These are phyloP conservation scores for Neostapfia colusana DNA, from an alignment of 176 grass and related monocot genomes.

Conservation along the genomic window DNA sequence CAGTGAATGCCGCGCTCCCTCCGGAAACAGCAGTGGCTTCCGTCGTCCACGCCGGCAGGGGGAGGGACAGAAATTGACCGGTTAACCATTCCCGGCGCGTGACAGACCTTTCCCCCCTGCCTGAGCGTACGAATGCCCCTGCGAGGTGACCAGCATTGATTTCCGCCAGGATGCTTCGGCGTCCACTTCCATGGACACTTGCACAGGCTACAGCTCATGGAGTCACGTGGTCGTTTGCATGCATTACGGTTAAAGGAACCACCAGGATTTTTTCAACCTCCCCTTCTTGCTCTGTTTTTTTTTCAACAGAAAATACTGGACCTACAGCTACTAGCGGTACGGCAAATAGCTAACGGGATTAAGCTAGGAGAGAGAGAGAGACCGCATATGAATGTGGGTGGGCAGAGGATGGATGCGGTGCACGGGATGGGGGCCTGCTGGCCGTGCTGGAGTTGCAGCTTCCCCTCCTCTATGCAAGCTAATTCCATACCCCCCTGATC, in stretches of 20 bases:
- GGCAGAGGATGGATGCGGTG: slow-evolving; percentile 56
- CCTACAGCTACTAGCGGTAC: slow-evolving; percentile 4
- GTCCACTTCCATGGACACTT: slow-evolving; percentile 42
- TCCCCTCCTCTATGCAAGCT: slow-evolving; percentile 43
- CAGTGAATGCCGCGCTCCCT: not conserved
- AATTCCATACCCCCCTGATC: slow-evolving; percentile 44
- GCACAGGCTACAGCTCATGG: slow-evolving; percentile 56
- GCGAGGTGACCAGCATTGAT: slow-evolving; percentile 39
- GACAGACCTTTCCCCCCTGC: not conserved
- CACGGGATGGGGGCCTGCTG: slow-evolving; percentile 45
- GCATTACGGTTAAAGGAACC: slow-evolving; percentile 38
- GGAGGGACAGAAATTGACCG: slow-evolving; percentile 24
- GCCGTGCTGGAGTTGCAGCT: slow-evolving; percentile 51
- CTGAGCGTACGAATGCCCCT: slow-evolving; percentile 21
- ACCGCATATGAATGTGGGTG: slow-evolving; percentile 49
- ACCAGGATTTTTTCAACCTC: slow-evolving; percentile 5
- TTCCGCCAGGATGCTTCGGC: slow-evolving; percentile 45
- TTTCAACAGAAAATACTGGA: not conserved
- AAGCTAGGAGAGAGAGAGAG: slow-evolving; percentile 27
- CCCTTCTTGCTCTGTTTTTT: not conserved
- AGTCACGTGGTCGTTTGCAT: slow-evolving; percentile 42
- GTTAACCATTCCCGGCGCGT: slow-evolving; percentile 22
- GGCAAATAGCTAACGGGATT: slow-evolving; percentile 40
- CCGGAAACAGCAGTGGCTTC: slow-evolving; percentile 13
- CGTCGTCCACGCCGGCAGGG: no score